Conservation (phyloP, 2,329 filamentous ascomycete genomes). For the Aspergillus sclerotialis region DNA sequence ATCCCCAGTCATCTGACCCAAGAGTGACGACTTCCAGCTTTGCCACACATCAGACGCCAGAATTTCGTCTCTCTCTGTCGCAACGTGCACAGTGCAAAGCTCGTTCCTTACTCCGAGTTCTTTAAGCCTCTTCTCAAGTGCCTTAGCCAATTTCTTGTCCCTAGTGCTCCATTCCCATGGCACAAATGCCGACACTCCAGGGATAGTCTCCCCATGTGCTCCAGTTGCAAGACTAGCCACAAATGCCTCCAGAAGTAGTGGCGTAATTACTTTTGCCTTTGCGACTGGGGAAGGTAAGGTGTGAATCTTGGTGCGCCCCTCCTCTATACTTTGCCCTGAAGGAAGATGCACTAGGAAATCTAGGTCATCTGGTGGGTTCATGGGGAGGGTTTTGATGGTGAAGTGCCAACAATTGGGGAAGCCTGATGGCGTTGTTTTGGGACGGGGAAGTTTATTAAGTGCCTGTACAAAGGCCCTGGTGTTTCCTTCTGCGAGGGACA, state of each 20-base stretch:
- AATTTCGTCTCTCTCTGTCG: not conserved
- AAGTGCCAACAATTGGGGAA: conserved; percentile 10
- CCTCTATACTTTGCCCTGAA: conserved; percentile 1
- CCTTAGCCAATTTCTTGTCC: conserved; percentile 3
- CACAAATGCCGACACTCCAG: not conserved
- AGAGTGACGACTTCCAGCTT: no score
- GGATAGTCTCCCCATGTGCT: conserved; percentile 1
- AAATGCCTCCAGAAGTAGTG: not conserved
- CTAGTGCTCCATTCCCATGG: conserved; percentile 6
- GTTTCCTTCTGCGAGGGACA: not conserved
- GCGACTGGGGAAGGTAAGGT: not conserved
- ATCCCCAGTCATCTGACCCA: no score
- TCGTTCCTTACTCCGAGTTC: conserved; percentile 6
- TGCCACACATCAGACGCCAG: not conserved
- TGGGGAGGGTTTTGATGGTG: conserved; percentile 8
- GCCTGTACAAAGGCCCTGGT: conserved; percentile 1
- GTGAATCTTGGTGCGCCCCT: not conserved
- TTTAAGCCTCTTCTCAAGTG: conserved; percentile 4
- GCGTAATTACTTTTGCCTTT: not conserved
- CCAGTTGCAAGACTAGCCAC: not conserved
- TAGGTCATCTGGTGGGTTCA: conserved; percentile 7
- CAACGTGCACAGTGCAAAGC: conserved; percentile 2
- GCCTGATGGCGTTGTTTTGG: conserved; percentile 4
- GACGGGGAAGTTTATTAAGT: conserved; percentile 9
- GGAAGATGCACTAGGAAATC: conserved; percentile 7